phyloP scores from a whole-genome alignment of 2,329 filamentous ascomycete genomes.

The Ceratocystiopsis sp. region DNA sequence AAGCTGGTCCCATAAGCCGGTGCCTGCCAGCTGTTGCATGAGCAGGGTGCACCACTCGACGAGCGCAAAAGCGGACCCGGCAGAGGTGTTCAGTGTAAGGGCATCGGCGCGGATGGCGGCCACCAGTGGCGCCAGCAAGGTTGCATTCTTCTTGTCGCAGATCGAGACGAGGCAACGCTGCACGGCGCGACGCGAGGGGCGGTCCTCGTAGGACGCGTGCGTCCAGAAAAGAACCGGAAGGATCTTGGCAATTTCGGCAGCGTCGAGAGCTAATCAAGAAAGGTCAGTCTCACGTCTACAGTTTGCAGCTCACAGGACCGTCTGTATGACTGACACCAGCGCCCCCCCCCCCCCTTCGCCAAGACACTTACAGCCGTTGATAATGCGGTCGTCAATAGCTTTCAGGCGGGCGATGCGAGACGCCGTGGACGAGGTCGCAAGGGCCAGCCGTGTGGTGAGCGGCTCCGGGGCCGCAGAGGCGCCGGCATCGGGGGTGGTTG shows the following conservation, averaged over 20 bases:
- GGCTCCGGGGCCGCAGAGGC: conserved; percentile 5
- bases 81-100: conserved; percentile 59
- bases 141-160: conserved; percentile 34
- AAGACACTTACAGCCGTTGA: conserved; percentile 32
- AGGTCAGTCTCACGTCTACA: neutral
- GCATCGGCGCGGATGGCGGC: conserved; percentile 54
- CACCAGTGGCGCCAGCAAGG: conserved; percentile 47
- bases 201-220: conserved; percentile 74
- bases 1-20: conserved; percentile 45
- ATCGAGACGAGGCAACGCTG: conserved; percentile 62
- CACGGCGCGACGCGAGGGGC: conserved; percentile 65
- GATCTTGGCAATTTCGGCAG: conserved; percentile 33
- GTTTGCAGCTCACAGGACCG: neutral
- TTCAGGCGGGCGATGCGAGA: conserved; percentile 37
- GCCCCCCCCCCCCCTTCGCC: too few relatives aligned
- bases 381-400: conserved; percentile 37
- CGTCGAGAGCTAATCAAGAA: conserved; percentile 26
- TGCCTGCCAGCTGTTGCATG: conserved; percentile 51
- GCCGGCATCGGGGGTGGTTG: conserved; percentile 21
- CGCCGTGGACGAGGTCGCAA: conserved; percentile 46
- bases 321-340: neutral
- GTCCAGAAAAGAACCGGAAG: conserved; percentile 70
- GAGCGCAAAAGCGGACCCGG: conserved; percentile 70
- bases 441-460: conserved; percentile 17
- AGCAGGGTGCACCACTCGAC: conserved; percentile 78